Conservation (phyloP, 345 rosid species). For the Noccaea bulbosa region DNA sequence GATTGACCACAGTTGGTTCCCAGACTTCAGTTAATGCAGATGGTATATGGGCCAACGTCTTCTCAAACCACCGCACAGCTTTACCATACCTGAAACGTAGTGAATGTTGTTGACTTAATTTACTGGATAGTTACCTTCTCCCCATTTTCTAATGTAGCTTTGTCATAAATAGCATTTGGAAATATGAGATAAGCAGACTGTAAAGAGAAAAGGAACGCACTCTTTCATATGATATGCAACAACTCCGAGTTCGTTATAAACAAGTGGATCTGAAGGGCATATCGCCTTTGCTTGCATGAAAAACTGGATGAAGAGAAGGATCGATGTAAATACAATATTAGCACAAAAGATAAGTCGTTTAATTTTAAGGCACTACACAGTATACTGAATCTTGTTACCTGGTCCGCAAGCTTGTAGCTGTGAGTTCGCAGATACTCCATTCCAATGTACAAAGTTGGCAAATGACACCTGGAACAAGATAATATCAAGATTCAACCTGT, state of each 20-base stretch:
- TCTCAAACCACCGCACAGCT: conserved; percentile 85
- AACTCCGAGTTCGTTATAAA: conserved; percentile 95
- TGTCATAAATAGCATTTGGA: conserved; percentile 5
- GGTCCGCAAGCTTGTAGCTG: conserved; percentile 97
- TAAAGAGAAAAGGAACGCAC: conserved; percentile 53
- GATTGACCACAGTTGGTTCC: conserved; percentile 92
- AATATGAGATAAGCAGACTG: conserved; percentile 20
- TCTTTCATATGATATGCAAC: conserved; percentile 96
- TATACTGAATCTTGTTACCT: conserved; percentile 55
- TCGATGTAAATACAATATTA: conserved; percentile 15
- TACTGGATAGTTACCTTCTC: conserved; percentile 5
- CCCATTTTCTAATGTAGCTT: conserved; percentile 14
- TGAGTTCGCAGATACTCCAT: conserved; percentile 99
- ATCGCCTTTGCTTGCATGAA: conserved; percentile 91
- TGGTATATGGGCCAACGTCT: conserved; percentile 82
- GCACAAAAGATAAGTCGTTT: conserved; percentile 9
- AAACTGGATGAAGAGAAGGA: conserved; percentile 55
- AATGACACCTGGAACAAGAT: conserved; percentile 95
- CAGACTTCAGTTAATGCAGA: conserved; percentile 73
- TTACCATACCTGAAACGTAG: conserved; percentile 74
- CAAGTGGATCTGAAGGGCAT: conserved; percentile 93
- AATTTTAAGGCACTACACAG: conserved; percentile 3
- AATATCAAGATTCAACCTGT: conserved; percentile 77
- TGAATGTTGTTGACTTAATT: conserved; percentile 23
- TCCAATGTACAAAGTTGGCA: conserved; percentile 92